Evolutionary conservation across 2,329 filamentous ascomycete genomes (phyloP).

Genomic region (Penicillium crustosum): DNA sequence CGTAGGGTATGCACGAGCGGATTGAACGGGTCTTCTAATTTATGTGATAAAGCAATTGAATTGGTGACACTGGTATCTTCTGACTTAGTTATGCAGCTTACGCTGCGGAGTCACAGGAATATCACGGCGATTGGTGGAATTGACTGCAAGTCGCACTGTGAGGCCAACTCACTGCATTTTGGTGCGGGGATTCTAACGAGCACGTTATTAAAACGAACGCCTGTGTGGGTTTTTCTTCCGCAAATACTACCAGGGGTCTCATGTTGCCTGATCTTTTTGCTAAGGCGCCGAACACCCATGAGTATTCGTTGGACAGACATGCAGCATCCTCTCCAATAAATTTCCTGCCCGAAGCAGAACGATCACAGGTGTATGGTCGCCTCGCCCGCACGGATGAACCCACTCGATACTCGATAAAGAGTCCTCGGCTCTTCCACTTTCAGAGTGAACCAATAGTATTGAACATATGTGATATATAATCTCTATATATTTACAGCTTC

Average conservation of each 20-base stretch:
- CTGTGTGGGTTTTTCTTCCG: not conserved
- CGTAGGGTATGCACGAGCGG: conserved; percentile 8
- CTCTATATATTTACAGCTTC: conserved; percentile 28
- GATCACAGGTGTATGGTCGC: not conserved
- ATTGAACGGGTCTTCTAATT: not conserved
- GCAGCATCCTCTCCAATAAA: not conserved
- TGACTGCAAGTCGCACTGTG: not conserved
- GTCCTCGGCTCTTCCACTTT: not conserved
- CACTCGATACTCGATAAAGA: not conserved
- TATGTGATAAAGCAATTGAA: conserved; percentile 3
- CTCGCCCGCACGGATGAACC: not conserved
- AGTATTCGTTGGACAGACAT: not conserved
- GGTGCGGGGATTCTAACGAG: not conserved
- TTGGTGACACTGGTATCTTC: not conserved
- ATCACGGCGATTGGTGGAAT: not conserved
- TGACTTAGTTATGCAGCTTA: conserved; percentile 11
- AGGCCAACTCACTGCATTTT: not conserved
- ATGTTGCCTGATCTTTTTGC: not conserved
- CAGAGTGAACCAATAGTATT: not conserved
- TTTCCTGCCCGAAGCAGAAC: not conserved
- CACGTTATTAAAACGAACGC: not conserved
- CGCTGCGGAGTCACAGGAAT: not conserved
- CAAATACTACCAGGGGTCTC: not conserved
- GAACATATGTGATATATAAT: not conserved
- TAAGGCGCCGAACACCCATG: not conserved